Base-by-base conservation (phyloP, 2,329 filamentous ascomycete species). In the Hypomyces perniciosus region DNA sequence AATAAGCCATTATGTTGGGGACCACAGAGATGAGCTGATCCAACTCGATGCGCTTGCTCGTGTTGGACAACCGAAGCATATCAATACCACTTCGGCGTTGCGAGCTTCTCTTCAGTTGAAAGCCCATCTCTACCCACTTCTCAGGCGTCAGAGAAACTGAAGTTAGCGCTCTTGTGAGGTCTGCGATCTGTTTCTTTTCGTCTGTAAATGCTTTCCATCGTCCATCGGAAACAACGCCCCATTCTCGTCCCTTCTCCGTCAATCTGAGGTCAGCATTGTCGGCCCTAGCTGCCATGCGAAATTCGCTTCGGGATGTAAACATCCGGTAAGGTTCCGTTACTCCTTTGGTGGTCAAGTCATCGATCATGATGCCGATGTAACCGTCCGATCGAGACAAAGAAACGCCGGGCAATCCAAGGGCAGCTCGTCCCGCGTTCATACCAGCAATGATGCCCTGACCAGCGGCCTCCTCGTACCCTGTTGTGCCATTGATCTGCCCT, bases 361-460 rank as follows among this genome's bases (percentile, higher is more conserved):
- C 93, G 61, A 99, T 91, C 90, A 99, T 96, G 71, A 99, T 87
- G 58, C 93, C 93, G 62, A 99, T 97, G 68, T 96, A 99, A 9
- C 90, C 90, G 67, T 99, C 92, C 1, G 87, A 85, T 56, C 93
- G 80, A 6, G 84, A 84, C 30, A 99, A 73, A 0, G 80, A 80
- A 54, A 95, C 76, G 0, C 83, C 78, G 2, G 75, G 67, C 52
- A 86, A 81, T 1, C 80, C 79, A 54, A 81, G 78, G 0, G 91
- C 82, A 1, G 84, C 79, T n/a, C 93, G 79, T 2, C 92, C 93
- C 1, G 93, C 93, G 63, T 99, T 99, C 61, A 92, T 91, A 31
- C 93, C 93, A 0, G 93, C 93, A 10, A 99, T 73, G 43, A 99
- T 78, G 8, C 93, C 93, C 68, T 99, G 93, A 0, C 88, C 92